phyloP scores from a whole-genome alignment of 768 basidiomycete species.

The Termitomyces sp. region DNA sequence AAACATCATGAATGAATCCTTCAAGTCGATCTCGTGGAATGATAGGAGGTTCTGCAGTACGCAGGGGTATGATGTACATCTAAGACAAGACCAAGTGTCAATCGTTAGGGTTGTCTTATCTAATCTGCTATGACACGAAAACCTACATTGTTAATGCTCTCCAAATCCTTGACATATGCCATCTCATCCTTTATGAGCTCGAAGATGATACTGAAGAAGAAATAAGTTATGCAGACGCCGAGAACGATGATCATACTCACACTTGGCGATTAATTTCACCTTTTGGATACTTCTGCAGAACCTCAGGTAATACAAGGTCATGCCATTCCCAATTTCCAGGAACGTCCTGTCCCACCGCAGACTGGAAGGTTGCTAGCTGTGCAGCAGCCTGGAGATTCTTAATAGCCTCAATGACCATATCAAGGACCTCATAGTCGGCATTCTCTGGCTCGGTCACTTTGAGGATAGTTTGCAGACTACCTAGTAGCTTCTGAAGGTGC shows the following conservation, averaged over 20 bases:
- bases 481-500: slow-evolving; percentile 81
- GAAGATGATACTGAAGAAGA: slow-evolving; percentile 71
- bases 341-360: slow-evolving; percentile 78
- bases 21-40: slow-evolving; percentile 68
- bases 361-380: slow-evolving; percentile 86
- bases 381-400: slow-evolving; percentile 77
- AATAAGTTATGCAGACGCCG: not conserved
- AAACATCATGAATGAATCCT: slow-evolving; percentile 80
- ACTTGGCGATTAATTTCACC: slow-evolving; percentile 80
- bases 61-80: slow-evolving; percentile 82
- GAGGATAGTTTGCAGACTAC: slow-evolving; percentile 80
- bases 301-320: slow-evolving; percentile 72
- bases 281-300: slow-evolving; percentile 58
- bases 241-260: slow-evolving; percentile 40
- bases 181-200: slow-evolving; percentile 95
- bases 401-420: slow-evolving; percentile 80
- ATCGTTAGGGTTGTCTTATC: not conserved
- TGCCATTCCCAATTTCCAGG: slow-evolving; percentile 89
- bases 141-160: slow-evolving; percentile 75
- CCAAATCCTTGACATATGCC: slow-evolving; percentile 90
- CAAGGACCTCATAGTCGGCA: slow-evolving; percentile 77
- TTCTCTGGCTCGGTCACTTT: slow-evolving; percentile 80
- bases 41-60: slow-evolving; percentile 70
- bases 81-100: slow-evolving; percentile 29
- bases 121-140: not conserved